Evolutionary conservation across 2,329 filamentous ascomycete species (phyloP), one percentile per base, ranked within the genome.

Genomic region (Colletotrichum liaoningense): DNA sequence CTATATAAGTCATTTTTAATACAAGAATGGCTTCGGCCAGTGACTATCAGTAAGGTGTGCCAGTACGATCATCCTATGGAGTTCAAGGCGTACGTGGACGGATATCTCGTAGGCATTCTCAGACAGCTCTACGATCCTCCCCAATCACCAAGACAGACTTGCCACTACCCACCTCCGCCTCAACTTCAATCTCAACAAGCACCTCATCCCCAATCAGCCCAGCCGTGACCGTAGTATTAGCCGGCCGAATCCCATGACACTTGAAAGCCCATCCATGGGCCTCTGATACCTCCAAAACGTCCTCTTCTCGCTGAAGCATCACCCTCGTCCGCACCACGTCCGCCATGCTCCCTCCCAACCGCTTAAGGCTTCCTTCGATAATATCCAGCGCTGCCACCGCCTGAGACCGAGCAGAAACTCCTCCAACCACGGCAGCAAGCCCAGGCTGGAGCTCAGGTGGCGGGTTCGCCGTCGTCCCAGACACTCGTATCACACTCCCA

Each of bases 281-380:
- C 46, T 49, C 67, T 3, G 60, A 73, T 8, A 73, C 70, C 12
- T 9, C 55, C 6, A 4, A n/a, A 1, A 60, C 70, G 16, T 70
- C 67, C 35, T 70, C 55, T 35, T 73, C 70, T 24, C 46, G 54
- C 24, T 26, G 66, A 11, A 65, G n/a, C 70, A 73, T 62, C 54
- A 65, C 60, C 67, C 60, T 63, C 42, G 70, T 73, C 67, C 66
- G 59, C 4, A 69, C 70, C n/a, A 73, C 70, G 2, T 73, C 70
- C 26, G 59, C 22, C 70, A 70, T 70, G 59, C 26, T 56, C 1
- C 70, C 66, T 2, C 70, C 70, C 5, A 65, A n/a, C 7, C 67
- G 33, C 8, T 26, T 30, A 5, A 70, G 9, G 0, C 59, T 55
- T 11, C 70, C n/a, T 46, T 70, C 70, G 7, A 65, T 57, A 1